Evolutionary conservation across 495 filamentous ascomycete genomes (phyloP).

Genomic region (Neurospora sp.): DNA sequence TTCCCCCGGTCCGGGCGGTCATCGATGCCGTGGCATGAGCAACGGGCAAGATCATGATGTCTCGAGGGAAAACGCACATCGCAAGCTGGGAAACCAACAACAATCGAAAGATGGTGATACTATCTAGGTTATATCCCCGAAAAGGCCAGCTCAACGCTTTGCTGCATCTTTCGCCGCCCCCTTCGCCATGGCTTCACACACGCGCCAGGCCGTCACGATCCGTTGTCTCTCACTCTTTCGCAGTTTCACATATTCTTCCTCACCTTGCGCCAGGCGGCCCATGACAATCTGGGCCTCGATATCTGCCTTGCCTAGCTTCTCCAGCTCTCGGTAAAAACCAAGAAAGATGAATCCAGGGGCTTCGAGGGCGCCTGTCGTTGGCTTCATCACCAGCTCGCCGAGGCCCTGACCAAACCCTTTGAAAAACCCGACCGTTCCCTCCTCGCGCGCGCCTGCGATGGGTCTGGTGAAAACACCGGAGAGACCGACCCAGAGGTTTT

Average conservation of each 20-base stretch:
- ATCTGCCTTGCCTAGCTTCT: slow-evolving; percentile 28
- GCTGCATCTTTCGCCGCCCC: neutral
- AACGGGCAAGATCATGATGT: neutral
- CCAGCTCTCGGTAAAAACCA: slow-evolving; percentile 38
- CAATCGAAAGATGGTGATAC: neutral
- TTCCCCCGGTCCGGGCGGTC: neutral
- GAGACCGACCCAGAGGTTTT: slow-evolving; percentile 56
- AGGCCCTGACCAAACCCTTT: slow-evolving; percentile 60
- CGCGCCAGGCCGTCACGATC: neutral
- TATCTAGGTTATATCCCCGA: neutral
- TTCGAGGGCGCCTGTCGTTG: slow-evolving; percentile 45
- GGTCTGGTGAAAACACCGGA: slow-evolving; percentile 58
- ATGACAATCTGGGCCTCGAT: neutral
- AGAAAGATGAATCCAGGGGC: slow-evolving; percentile 22
- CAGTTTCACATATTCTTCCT: neutral
- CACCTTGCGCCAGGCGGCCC: neutral
- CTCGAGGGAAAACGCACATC: neutral
- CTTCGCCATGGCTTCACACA: neutral
- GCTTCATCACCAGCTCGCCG: slow-evolving; percentile 55
- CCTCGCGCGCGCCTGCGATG: slow-evolving; percentile 42
- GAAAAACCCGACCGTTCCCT: slow-evolving; percentile 43
- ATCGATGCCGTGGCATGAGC: neutral
- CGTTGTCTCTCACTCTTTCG: neutral
- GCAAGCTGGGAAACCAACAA: neutral
- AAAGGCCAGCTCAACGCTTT: neutral